Evolutionary conservation across 2,329 filamentous ascomycete genomes (phyloP), one percentile per base, ranked within the genome.

Genomic region (Diaporthe sp.): DNA sequence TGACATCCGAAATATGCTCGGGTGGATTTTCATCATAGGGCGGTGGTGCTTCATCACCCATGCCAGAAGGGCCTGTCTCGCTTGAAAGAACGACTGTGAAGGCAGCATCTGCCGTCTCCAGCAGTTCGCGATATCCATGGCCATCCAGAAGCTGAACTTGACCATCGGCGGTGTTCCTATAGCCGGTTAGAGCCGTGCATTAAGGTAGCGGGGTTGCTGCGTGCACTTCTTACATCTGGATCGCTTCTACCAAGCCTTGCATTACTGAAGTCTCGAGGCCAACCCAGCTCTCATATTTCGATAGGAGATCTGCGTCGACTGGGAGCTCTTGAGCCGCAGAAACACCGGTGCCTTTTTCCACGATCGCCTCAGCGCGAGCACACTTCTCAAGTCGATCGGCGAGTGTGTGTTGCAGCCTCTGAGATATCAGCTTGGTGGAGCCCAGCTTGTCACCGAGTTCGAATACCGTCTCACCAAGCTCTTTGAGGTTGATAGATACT

Each of bases 221-320:
- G 6, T 25, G 15, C 12, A 19, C n/a, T 3, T 37, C 61, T 68
- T 37, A 68, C 65, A 53, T 17, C 34, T 68, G 46, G 5, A 53
- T 25, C 39, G 46, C 65, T 53, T 53, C 65, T 39, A 68, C 34
- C 31, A 68, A 53, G 46, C n/a, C 13, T 19, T 53, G 22, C 46
- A 68, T 68, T 39, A 53, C 65, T n/a, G 46, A 68, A 13, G 46
- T 42, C 65, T 68, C 65, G n/a, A 53, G 65, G 12, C 65, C 34
- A 0, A 28, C 2, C 65, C 65, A 68, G 34, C n/a, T 25, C 15
- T 37, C 31, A 53, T 53, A 68, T 7, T 39, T 68, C 19, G 46
- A 68, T 8, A 68, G n/a, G 4, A 68, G 4, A 12, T 1, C 31
- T 25, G 28, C 31, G 8, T 53, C 34, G 13, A 39, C 39, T 15